These are phyloP conservation scores for Heritiera littoralis DNA, from an alignment of 345 rosid species.

Conservation along the genomic window DNA sequence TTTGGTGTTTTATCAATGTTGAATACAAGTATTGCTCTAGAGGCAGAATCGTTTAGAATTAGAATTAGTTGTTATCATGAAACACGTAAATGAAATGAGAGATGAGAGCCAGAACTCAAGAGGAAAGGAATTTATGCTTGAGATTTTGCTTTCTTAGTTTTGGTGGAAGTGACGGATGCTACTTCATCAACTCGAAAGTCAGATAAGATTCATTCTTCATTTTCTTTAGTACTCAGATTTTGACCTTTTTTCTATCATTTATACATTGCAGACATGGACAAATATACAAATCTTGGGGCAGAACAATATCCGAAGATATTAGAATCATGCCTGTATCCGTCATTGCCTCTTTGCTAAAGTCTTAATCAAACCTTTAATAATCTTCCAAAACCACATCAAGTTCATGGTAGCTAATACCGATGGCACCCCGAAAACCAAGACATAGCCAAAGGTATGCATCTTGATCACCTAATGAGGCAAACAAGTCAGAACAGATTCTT, in stretches of 20 bases:
- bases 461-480: conserved; percentile 52
- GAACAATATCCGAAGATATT: background rate
- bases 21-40: no score
- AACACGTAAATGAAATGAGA: background rate
- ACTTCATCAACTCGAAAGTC: background rate
- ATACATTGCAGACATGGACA: background rate
- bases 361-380: conserved; percentile 72
- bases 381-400: conserved; percentile 87
- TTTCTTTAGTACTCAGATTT: background rate
- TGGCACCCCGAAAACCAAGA: conserved; percentile 66
- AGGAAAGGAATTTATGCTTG: no score
- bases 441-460: conserved; percentile 55
- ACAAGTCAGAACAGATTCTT: conserved; percentile 9
- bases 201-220: background rate
- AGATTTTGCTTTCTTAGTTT: no score
- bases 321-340: background rate
- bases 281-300: background rate
- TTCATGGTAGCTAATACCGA: conserved; percentile 58
- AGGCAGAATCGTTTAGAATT: no score
- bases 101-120: no score
- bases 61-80: background rate
- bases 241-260: background rate
- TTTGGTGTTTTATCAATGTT: no score
- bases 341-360: conserved; percentile 63
- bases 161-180: no score